Conservation (phyloP, 2,329 filamentous ascomycete genomes). For the Microsporum ferrugineum region DNA sequence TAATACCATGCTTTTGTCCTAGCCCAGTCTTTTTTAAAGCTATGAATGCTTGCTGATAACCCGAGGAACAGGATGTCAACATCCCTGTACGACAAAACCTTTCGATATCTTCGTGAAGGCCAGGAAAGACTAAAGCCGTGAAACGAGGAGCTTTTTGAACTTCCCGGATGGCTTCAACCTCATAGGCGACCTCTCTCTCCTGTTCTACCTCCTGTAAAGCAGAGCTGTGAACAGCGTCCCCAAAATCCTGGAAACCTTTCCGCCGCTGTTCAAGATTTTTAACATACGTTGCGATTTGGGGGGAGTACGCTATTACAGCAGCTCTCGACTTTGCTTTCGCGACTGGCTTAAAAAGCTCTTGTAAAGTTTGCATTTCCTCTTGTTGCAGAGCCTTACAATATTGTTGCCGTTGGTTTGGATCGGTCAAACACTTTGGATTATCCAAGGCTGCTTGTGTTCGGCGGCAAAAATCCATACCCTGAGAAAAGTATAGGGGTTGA, state of each 20-base stretch:
- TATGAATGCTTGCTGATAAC: slow-evolving; percentile 34
- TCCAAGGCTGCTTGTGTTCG: slow-evolving; percentile 41
- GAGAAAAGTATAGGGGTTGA: slow-evolving; percentile 46
- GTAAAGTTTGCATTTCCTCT: slow-evolving; percentile 46
- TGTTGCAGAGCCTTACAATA: slow-evolving; percentile 41
- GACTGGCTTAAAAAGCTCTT: slow-evolving; percentile 42
- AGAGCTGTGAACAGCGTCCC: slow-evolving; percentile 36
- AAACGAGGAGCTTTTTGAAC: slow-evolving; percentile 38
- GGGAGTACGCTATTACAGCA: slow-evolving; percentile 8
- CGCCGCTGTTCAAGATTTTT: slow-evolving; percentile 27
- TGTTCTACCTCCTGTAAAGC: slow-evolving; percentile 49
- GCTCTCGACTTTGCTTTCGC: slow-evolving; percentile 17
- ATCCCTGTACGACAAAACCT: slow-evolving; percentile 39
- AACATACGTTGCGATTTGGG: slow-evolving; percentile 23
- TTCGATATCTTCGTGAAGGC: slow-evolving; percentile 39
- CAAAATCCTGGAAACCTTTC: slow-evolving; percentile 33
- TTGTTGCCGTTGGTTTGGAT: slow-evolving; percentile 23
- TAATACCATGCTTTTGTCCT: slow-evolving; percentile 27
- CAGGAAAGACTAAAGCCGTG: slow-evolving; percentile 32
- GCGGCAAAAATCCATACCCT: slow-evolving; percentile 51
- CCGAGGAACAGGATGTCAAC: slow-evolving; percentile 25
- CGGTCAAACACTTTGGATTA: slow-evolving; percentile 33
- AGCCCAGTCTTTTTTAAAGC: slow-evolving; percentile 32
- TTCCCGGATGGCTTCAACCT: slow-evolving; percentile 47
- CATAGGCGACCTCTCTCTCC: slow-evolving; percentile 48